Percentiles rank a stretch among this genome's conserved stretches.
Conservation (phyloP, 768 basidiomycete genomes). For the Podaxis sp. region DNA sequence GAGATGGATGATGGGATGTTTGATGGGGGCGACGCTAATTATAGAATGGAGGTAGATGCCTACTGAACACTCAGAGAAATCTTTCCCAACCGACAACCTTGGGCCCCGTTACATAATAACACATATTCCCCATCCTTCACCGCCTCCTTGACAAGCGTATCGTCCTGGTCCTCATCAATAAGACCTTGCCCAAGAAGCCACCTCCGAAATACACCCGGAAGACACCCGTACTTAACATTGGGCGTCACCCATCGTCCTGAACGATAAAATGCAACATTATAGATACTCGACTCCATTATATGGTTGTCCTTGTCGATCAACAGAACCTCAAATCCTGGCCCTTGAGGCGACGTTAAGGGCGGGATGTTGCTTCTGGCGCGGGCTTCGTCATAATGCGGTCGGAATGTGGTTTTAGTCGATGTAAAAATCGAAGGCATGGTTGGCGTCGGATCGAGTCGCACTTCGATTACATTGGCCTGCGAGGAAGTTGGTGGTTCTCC, state of each 20-base stretch:
- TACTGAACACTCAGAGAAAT: slow-evolving; percentile 23
- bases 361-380: slow-evolving; percentile 53
- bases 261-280: slow-evolving; percentile 70
- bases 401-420: slow-evolving; percentile 67
- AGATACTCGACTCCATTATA: slow-evolving; percentile 67
- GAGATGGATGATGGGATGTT: slow-evolving; percentile 88
- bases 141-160: slow-evolving; percentile 37
- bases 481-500: slow-evolving; percentile 31
- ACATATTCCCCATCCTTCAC: slow-evolving; percentile 60
- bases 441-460: slow-evolving; percentile 55
- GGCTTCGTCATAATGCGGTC: slow-evolving; percentile 59
- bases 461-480: slow-evolving; percentile 29
- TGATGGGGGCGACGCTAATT: slow-evolving; percentile 42
- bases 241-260: slow-evolving; percentile 66
- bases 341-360: slow-evolving; percentile 26
- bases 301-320: slow-evolving; percentile 50
- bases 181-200: slow-evolving; percentile 63
- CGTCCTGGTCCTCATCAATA: slow-evolving; percentile 49
- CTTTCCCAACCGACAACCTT: slow-evolving; percentile 63
- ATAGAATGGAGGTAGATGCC: slow-evolving; percentile 41
- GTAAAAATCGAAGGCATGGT: slow-evolving; percentile 60
- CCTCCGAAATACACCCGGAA: slow-evolving; percentile 68
- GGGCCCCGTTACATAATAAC: slow-evolving; percentile 70
- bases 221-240: slow-evolving; percentile 55
- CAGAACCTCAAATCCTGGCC: slow-evolving; percentile 53